Conservation (phyloP, 2,329 filamentous ascomycete genomes). For the Dactylellina cionopaga region DNA sequence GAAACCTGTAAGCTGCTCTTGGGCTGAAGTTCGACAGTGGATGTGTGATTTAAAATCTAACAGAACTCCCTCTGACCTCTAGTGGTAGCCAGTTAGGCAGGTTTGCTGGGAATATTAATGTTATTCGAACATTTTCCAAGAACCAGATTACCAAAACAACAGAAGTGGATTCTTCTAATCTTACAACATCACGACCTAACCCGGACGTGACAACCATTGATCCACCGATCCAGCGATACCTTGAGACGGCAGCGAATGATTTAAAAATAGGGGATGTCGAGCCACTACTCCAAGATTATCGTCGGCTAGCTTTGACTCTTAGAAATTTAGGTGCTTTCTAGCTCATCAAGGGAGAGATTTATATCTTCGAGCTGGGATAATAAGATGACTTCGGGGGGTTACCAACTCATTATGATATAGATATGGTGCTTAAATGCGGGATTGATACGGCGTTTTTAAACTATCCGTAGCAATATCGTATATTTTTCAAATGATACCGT, state of each 20-base stretch:
- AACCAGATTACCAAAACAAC: slow-evolving; percentile 25
- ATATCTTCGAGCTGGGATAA: too few relatives aligned
- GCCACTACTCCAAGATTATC: slow-evolving; percentile 39
- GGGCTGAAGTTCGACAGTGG: background rate
- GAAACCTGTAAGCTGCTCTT: slow-evolving; percentile 37
- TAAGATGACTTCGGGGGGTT: too few relatives aligned
- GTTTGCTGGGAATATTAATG: slow-evolving; percentile 51
- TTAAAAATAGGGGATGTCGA: slow-evolving; percentile 36
- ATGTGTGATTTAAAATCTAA: too few relatives aligned
- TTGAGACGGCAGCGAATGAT: slow-evolving; percentile 17
- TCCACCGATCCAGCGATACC: slow-evolving; percentile 26
- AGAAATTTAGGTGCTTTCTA: slow-evolving; percentile 21
- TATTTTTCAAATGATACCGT: background rate
- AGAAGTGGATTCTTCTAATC: background rate
- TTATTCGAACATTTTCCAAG: slow-evolving; percentile 46
- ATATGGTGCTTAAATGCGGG: background rate
- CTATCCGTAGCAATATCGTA: background rate
- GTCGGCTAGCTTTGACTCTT: slow-evolving; percentile 26
- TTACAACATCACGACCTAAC: background rate
- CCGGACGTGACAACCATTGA: background rate
- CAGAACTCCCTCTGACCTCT: too few relatives aligned
- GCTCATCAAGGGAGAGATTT: too few relatives aligned
- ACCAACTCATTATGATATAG: slow-evolving; percentile 7
- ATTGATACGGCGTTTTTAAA: background rate
- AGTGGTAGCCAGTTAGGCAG: slow-evolving; percentile 41